Base-by-base conservation (phyloP, 805 yeast species). In the Candida piceae region DNA sequence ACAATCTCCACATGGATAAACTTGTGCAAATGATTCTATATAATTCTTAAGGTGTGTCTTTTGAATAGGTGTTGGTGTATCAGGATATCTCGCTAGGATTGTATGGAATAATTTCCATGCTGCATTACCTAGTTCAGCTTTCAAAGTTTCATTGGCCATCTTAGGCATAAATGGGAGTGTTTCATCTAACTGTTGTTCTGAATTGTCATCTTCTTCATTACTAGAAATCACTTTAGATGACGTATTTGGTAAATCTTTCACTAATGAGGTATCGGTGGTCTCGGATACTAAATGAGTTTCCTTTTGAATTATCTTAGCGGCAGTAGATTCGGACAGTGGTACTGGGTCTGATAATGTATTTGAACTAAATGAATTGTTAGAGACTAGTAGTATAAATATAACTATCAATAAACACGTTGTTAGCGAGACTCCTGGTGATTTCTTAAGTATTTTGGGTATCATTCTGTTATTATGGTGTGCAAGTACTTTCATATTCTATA, bases 1-100 rank as follows among this genome's bases (percentile, higher is more conserved):
- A 63, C 97, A 93, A 57, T 90, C 97, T 4, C 95, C 95, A 63
- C 97, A 90, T 0, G 98, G 98, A 47, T 93, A 93, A 8, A 93
- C 90, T 50, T 89, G 86, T 1, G 93, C 88, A 63, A 89, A 93
- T 24, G 85, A 64, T 16, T 75, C 63, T 16, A 93, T 70, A 57
- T 79, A 93, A 40, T 66, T 72, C 13, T 62, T 52, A 32, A 93
- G 64, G 19, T 90, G 83, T 21, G 67, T 57, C 35, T 77, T 70
- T 52, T 90, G 88, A 31, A 70, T 72, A 3, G 53, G 48, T 1
- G 80, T 62, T 15, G 98, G 98, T 18, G 64, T 63, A 30, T 84
- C 96, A 0, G 98, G 97, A 55, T 84, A 93, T 53, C 96, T 72
- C 1, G 97, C 95, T 33, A 93, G 67, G 23, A 89, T 79, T 0